phyloP scores from a whole-genome alignment of 768 basidiomycete genomes.

The Terana coerulea region DNA sequence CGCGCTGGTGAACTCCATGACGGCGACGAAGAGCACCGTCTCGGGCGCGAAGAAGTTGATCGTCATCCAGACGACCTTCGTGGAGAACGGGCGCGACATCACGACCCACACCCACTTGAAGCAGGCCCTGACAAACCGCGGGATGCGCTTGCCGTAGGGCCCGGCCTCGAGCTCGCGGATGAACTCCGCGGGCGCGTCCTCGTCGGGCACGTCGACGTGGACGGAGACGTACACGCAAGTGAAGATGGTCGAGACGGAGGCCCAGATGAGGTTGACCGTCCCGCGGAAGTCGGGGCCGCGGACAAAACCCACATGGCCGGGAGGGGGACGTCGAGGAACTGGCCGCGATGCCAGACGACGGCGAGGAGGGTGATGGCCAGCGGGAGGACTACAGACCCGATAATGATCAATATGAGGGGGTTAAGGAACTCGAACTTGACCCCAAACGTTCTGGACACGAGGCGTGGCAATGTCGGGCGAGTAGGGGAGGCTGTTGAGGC shows the following conservation, averaged over 20 bases:
- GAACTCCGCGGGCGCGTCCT: not conserved
- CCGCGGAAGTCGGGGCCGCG: not conserved
- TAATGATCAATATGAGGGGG: not conserved
- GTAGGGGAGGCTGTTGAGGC: no score
- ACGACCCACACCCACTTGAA: not conserved
- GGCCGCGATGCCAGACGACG: not conserved
- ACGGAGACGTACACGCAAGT: slow-evolving; percentile 4
- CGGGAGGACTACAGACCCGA: not conserved
- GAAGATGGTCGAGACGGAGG: slow-evolving; percentile 2
- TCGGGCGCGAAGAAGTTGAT: slow-evolving; percentile 3
- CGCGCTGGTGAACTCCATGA: not conserved
- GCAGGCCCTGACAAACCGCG: not conserved
- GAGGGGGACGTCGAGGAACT: not conserved
- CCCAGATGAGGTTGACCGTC: not conserved
- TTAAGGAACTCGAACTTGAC: not conserved
- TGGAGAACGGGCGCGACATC: not conserved
- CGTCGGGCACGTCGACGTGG: not conserved
- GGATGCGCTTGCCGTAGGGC: not conserved
- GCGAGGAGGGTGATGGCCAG: not conserved
- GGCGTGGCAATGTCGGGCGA: no score
- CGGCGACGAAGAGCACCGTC: not conserved
- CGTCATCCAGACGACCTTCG: not conserved
- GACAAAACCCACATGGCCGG: not conserved
- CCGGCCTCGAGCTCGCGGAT: not conserved
- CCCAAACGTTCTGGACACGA: no score